Evolutionary conservation across 108 stramenopile species (phyloP), one percentile per base, ranked within the genome.

Genomic region (Pseudonitzschia delicatissima): DNA sequence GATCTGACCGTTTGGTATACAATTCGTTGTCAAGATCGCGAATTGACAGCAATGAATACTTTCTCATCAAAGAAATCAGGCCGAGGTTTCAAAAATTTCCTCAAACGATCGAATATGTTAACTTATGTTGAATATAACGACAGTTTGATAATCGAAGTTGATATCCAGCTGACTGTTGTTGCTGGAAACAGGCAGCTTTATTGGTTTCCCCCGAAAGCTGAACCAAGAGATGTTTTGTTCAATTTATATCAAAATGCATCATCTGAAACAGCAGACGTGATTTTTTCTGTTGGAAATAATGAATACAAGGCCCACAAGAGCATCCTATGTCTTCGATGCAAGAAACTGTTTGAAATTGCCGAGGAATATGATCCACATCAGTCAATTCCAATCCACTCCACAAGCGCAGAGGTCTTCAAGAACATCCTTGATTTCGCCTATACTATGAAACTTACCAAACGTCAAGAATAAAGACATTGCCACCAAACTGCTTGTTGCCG

Each of bases 401-500:
- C 50, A 23, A 26, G 0, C 15, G 31, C 21, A 35, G 35, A 58
- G 17, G 34, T 33, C 29, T 58, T 58, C 57, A 28, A 58, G 33
- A 5, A 33, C 18, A 34, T 39, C 5, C 17, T 58, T 2, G 34
- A 58, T 28, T 39, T 28, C 34, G 34, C 34, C 13, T 58, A 58
- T 21, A 58, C 57, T 18, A 32, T 37, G 5, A 36, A 37, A 28
- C 5, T 15, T 4, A n/a, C 35, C 57, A 37, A 21, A 39, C 13
- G 15, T 58, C 35, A 33, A 58, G 18, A 18, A 58, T 37, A 3
- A 18, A 36, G 57, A 35, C 34, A 37, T 33, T 17, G 57, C 57
- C 32, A 58, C 20, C 9, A 13, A 45, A 45, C n/a, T 63, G 1
- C 62, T 63, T 27, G 62, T 63, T 23, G 62, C 45, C 9, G 62